Evolutionary conservation across 106 monocot genomes (phyloP).

Genomic region (Dioscorea dumetorum): DNA sequence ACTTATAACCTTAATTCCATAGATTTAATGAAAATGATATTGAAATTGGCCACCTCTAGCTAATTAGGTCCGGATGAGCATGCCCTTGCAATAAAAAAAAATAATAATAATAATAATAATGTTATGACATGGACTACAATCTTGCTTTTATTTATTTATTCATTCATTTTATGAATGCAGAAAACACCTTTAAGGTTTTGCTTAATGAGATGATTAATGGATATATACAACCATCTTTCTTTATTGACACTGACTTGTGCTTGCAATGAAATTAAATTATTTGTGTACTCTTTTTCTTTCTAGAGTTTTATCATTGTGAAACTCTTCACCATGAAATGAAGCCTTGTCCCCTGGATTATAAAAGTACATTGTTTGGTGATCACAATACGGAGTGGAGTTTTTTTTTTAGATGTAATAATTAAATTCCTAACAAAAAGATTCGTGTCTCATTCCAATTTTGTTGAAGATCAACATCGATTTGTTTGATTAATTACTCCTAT

Average conservation of each 20-base stretch:
- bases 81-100: conserved; percentile 18
- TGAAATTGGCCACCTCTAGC: conserved; percentile 14
- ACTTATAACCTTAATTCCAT: neutral
- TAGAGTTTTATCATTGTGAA: neutral
- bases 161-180: too few species aligned
- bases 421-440: neutral
- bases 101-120: too few species aligned
- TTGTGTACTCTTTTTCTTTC: neutral
- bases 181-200: neutral
- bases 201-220: neutral
- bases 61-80: conserved; percentile 9
- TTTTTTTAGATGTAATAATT: neutral
- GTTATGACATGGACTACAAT: conserved; percentile 28
- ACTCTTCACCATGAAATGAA: neutral
- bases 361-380: too few species aligned
- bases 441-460: neutral
- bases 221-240: neutral
- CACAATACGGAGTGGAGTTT: too few species aligned
- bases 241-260: neutral
- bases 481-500: neutral
- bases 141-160: neutral
- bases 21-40: neutral
- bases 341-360: too few species aligned
- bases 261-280: too few species aligned
- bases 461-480: neutral